A percentile compares a stretch with the other conserved stretches of the same genome.
Conservation (phyloP, 2,329 filamentous ascomycete genomes). For the Aureobasidium sp. region DNA sequence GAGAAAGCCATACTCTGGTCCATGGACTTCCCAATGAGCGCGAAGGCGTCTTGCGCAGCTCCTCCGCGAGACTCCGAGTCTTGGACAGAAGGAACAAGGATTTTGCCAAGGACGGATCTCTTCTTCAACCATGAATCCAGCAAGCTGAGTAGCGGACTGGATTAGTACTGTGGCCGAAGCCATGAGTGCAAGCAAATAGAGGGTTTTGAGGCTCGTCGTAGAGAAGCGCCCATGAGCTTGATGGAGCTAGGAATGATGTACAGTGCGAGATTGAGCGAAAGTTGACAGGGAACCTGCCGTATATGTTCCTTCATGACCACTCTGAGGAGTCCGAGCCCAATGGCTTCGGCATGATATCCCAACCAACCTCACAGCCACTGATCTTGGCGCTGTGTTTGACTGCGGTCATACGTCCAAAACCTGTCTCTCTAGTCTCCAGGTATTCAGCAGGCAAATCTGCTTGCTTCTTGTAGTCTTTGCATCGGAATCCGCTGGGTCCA, state of each 20-base stretch:
- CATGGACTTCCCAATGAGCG: conserved; percentile 49
- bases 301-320: not conserved
- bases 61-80: not conserved
- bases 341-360: not conserved
- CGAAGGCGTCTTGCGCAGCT: conserved; percentile 33
- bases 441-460: not conserved
- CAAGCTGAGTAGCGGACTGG: too few species aligned
- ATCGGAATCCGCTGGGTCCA: not conserved
- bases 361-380: not conserved
- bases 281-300: too few species aligned
- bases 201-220: too few species aligned
- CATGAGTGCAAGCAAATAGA: too few species aligned
- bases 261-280: too few species aligned
- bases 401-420: not conserved
- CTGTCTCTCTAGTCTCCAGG: not conserved
- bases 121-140: too few species aligned
- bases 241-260: too few species aligned
- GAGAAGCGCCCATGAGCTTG: too few species aligned
- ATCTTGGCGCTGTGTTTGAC: not conserved
- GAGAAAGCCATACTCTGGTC: conserved; percentile 44
- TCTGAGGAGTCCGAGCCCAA: not conserved
- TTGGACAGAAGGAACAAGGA: not conserved
- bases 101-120: too few species aligned
- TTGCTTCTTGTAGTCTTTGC: not conserved
- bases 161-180: too few species aligned